A percentile compares a stretch with the other conserved stretches of the same genome.
Conservation (phyloP, 257 asterid species). For the Ophiorrhiza pumila region DNA sequence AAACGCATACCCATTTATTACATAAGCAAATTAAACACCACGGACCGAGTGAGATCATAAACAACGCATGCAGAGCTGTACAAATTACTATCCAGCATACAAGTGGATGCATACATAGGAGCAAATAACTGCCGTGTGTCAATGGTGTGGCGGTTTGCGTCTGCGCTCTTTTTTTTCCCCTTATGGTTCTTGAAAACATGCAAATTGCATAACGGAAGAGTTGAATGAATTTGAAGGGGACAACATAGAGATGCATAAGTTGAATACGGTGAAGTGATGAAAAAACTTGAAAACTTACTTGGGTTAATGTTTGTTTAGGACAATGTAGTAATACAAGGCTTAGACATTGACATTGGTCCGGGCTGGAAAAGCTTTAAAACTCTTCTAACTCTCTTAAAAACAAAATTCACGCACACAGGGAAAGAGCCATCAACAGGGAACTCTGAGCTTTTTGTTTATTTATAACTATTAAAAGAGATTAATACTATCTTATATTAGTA, state of each 20-base stretch:
- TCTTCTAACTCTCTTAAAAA: neutral
- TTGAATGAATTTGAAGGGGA: neutral
- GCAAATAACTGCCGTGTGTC: constrained; percentile 4
- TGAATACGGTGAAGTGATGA: neutral
- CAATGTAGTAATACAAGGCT: constrained; percentile 6
- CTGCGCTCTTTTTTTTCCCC: neutral
- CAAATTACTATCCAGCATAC: neutral
- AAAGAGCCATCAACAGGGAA: neutral
- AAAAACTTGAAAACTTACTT: constrained; percentile 14
- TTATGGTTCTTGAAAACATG: constrained; percentile 20
- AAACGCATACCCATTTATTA: constrained; percentile 17
- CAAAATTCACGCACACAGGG: constrained; percentile 18
- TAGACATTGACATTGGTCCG: constrained; percentile 12
- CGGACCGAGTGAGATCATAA: constrained; percentile 13
- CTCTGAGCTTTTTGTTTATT: constrained; percentile 5
- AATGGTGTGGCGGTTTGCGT: constrained; percentile 3
- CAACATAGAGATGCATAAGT: neutral
- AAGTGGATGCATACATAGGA: neutral
- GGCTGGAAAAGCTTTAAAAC: neutral
- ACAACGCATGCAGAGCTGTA: constrained; percentile 20
- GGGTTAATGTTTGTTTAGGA: constrained; percentile 7
- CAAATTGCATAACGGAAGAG: constrained; percentile 10
- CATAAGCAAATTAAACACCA: constrained; percentile 8
- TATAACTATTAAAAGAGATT: neutral
- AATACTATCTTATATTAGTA: too few species aligned